Conservation (phyloP, 495 filamentous ascomycete genomes). For the Friedmanniomyces endolithicus region DNA sequence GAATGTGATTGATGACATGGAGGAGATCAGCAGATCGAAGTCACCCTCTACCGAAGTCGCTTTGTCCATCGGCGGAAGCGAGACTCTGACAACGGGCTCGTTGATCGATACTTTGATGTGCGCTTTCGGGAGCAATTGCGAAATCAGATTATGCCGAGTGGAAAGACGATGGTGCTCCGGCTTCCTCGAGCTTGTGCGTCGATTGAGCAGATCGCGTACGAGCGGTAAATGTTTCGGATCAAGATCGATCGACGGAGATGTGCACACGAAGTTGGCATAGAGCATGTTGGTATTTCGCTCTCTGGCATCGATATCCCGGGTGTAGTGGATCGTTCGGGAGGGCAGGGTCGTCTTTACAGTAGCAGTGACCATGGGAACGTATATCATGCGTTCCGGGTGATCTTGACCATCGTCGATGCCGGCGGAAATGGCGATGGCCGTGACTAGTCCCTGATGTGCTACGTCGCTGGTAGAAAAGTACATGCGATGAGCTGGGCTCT, state of each 20-base stretch:
- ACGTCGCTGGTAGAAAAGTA: constrained; percentile 91
- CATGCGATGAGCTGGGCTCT: constrained; percentile 93
- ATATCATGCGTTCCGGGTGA: constrained; percentile 74
- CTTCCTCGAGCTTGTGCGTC: constrained; percentile 14
- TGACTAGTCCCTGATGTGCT: constrained; percentile 87
- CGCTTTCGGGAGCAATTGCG: constrained; percentile 86
- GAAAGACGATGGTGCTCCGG: constrained; percentile 15
- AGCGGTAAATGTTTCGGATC: constrained; percentile 86
- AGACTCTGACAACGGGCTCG: constrained; percentile 83
- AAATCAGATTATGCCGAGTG: constrained; percentile 54
- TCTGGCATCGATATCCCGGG: constrained; percentile 52
- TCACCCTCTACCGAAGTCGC: constrained; percentile 46
- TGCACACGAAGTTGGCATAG: constrained; percentile 89
- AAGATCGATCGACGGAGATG: constrained; percentile 90
- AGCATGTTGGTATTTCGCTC: constrained; percentile 93
- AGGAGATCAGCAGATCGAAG: constrained; percentile 87
- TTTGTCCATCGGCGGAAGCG: constrained; percentile 61
- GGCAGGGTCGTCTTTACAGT: constrained; percentile 90
- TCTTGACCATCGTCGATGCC: constrained; percentile 79
- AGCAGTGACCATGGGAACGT: constrained; percentile 95
- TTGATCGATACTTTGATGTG: constrained; percentile 91
- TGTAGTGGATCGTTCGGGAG: constrained; percentile 79
- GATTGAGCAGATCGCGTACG: constrained; percentile 59
- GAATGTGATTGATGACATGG: constrained; percentile 79
- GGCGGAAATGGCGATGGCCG: constrained; percentile 81